Percentiles rank a stretch among this genome's conserved stretches.
Conservation (phyloP, 73 alveolate genomes). For the Strombidium stylifer region DNA sequence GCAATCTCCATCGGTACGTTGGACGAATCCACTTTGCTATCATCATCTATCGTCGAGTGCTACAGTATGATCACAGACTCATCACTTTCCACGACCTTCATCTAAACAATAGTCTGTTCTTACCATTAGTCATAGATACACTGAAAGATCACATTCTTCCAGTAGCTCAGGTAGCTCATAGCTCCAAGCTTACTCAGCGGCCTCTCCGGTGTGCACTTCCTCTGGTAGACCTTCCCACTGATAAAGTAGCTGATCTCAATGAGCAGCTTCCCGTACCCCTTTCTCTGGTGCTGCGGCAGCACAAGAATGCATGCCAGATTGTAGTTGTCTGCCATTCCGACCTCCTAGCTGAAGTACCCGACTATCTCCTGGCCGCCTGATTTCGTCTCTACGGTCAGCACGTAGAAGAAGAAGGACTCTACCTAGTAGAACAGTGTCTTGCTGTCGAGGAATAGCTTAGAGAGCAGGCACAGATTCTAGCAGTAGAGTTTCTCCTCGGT, state of each 20-base stretch:
- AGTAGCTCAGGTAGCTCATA: slow-evolving; percentile 80
- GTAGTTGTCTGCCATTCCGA: slow-evolving; percentile 50
- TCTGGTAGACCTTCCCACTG: slow-evolving; percentile 75
- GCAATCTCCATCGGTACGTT: too few relatives aligned
- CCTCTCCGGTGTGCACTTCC: slow-evolving; percentile 96
- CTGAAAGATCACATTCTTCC: slow-evolving; percentile 58
- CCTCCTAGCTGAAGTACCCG: slow-evolving; percentile 50
- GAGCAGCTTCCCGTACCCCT: slow-evolving; percentile 93
- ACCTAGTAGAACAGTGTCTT: slow-evolving; percentile 87
- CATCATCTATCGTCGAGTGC: background rate
- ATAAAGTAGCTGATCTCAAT: slow-evolving; percentile 77
- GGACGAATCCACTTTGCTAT: too few relatives aligned
- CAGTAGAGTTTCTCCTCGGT: slow-evolving; percentile 79
- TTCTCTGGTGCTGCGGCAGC: slow-evolving; percentile 86
- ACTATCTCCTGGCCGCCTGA: slow-evolving; percentile 79
- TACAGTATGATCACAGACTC: background rate
- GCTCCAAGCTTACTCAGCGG: slow-evolving; percentile 92
- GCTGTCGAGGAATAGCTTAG: slow-evolving; percentile 90
- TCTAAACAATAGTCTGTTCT: background rate
- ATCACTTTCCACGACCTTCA: background rate
- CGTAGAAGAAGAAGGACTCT: slow-evolving; percentile 85
- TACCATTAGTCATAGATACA: background rate
- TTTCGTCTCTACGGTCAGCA: slow-evolving; percentile 79
- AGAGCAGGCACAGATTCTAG: slow-evolving; percentile 82
- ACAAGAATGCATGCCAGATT: slow-evolving; percentile 83